Conservation (phyloP, 2,329 filamentous ascomycete species). For the Tothia fuscella region DNA sequence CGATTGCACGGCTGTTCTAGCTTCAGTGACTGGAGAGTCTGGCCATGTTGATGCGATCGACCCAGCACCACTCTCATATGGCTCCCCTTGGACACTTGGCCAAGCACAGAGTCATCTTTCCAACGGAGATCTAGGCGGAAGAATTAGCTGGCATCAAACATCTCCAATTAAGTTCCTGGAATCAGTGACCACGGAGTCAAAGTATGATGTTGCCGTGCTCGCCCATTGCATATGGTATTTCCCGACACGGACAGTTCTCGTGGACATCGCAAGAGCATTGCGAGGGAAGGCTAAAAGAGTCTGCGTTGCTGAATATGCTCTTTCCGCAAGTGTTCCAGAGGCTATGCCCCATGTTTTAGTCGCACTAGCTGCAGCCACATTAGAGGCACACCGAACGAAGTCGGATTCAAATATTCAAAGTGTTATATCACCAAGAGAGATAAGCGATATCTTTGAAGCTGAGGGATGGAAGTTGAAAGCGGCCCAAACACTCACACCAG, state of each 20-base stretch:
- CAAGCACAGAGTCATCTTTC: constrained; percentile 12
- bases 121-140: constrained; percentile 4
- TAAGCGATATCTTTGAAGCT: constrained; percentile 25
- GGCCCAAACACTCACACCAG: constrained; percentile 27
- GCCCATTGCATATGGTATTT: constrained; percentile 46
- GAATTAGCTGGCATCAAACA: constrained; percentile 8
- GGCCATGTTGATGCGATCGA: constrained; percentile 41
- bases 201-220: constrained; percentile 37
- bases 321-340: constrained; percentile 27
- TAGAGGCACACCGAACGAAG: constrained; percentile 30
- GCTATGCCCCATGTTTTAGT: constrained; percentile 41
- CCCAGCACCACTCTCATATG: constrained; percentile 39
- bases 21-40: constrained; percentile 26
- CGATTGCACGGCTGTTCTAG: constrained; percentile 43
- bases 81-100: constrained; percentile 16
- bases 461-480: constrained; percentile 28
- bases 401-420: constrained; percentile 38
- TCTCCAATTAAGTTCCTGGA: constrained; percentile 8
- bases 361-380: constrained; percentile 31
- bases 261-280: constrained; percentile 26
- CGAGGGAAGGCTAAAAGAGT: constrained; percentile 24
- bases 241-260: constrained; percentile 24
- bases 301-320: constrained; percentile 36
- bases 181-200: constrained; percentile 1
- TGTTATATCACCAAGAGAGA: constrained; percentile 30